phyloP scores from a whole-genome alignment of 208 protist species.

The Crithidia mellificae region DNA sequence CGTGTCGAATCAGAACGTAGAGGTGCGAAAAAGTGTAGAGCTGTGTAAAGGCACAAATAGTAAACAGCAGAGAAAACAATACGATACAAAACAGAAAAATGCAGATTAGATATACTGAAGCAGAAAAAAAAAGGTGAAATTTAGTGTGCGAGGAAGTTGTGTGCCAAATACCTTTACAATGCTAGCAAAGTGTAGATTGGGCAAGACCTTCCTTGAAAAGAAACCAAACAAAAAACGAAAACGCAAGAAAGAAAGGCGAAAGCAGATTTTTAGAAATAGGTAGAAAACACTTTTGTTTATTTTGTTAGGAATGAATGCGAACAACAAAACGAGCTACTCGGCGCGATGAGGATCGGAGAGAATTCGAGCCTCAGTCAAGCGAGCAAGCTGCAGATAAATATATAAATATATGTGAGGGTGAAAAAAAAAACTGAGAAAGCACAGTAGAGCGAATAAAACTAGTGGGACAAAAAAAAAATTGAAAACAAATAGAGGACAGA shows the following conservation, averaged over 20 bases:
- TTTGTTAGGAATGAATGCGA: neutral
- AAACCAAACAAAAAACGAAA: neutral
- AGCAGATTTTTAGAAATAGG: no score
- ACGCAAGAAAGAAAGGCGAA: no score
- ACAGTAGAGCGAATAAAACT: neutral
- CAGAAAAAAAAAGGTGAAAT: neutral
- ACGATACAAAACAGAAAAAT: neutral
- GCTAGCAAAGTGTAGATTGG: neutral
- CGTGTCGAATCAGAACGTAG: neutral
- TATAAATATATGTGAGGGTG: neutral
- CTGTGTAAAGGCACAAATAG: neutral
- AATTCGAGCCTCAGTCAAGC: neutral
- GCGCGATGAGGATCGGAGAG: neutral
- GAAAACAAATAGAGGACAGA: neutral
- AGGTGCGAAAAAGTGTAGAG: neutral
- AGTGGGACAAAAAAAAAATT: neutral
- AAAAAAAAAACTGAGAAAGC: neutral
- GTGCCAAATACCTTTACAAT: neutral
- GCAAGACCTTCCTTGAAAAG: neutral
- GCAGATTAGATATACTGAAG: neutral
- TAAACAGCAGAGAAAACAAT: neutral
- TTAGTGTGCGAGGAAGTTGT: neutral
- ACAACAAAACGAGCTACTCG: constrained; percentile 1
- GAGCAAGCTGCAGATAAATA: neutral
- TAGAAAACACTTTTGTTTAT: neutral